Percentiles rank a stretch among this genome's conserved stretches.
Evolutionary conservation across 129 eudicot species (phyloP).

Genomic region (Flaveria sonorensis): DNA sequence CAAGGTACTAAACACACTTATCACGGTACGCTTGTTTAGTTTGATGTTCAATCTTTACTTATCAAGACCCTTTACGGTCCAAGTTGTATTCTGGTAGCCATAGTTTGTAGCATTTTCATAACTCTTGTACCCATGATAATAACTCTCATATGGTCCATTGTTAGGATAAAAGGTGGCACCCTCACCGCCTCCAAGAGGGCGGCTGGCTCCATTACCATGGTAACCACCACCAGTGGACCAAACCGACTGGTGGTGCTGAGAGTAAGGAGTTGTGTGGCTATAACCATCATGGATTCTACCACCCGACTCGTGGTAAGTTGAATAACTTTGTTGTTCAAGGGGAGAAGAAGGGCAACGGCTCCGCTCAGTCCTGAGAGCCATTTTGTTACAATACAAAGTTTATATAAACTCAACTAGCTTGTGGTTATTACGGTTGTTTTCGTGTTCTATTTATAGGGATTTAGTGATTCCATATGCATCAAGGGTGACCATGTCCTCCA

Average conservation of each 20-base stretch:
- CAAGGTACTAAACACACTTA: constrained; percentile 18
- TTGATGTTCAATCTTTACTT: constrained; percentile 22
- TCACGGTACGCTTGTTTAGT: neutral
- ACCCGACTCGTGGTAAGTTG: constrained; percentile 32
- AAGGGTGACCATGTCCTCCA: constrained; percentile 22
- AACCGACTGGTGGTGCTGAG: neutral
- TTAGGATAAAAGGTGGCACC: constrained; percentile 16
- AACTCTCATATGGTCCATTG: constrained; percentile 23
- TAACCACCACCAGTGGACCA: constrained; percentile 3
- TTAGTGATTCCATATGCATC: constrained; percentile 31
- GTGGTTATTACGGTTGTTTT: constrained; percentile 24
- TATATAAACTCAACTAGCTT: neutral
- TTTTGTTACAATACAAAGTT: constrained; percentile 24
- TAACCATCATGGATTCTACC: constrained; percentile 26
- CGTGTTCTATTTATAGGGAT: constrained; percentile 40
- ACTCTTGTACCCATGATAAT: constrained; percentile 23
- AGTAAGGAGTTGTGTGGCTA: constrained; percentile 14
- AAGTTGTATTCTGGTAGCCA: constrained; percentile 31
- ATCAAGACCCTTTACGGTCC: constrained; percentile 44
- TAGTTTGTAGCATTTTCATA: constrained; percentile 21
- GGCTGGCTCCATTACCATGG: constrained; percentile 29
- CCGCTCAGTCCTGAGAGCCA: constrained; percentile 42
- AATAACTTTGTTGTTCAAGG: constrained; percentile 38
- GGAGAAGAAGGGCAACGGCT: constrained; percentile 24
- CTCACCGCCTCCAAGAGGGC: neutral